These are phyloP conservation scores for Plantago major DNA, from an alignment of 257 asterid genomes.

Conservation along the genomic window DNA sequence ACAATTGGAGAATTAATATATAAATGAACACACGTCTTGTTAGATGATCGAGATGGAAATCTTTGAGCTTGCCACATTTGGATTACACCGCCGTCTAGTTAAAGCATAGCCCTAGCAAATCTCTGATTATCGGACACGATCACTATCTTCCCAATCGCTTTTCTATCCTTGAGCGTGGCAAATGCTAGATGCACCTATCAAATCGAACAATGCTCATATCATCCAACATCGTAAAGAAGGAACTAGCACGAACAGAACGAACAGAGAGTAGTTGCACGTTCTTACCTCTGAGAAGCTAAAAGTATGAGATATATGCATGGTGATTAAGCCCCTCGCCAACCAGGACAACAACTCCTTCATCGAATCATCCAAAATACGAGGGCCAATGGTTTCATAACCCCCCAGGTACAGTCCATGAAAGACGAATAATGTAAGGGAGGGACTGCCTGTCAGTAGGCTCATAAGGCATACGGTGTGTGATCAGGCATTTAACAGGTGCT, in stretches of 20 bases:
- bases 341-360: conserved; percentile 78
- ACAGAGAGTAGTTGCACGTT: background rate
- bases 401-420: conserved; percentile 96
- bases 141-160: conserved; percentile 93
- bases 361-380: conserved; percentile 68
- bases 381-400: conserved; percentile 62
- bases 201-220: background rate
- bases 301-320: conserved; percentile 67
- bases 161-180: conserved; percentile 72
- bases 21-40: too few relatives aligned
- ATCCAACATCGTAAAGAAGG: too few relatives aligned
- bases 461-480: too few relatives aligned
- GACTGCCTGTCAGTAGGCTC: too few relatives aligned
- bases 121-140: conserved; percentile 46
- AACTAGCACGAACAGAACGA: background rate
- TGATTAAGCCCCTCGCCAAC: conserved; percentile 67
- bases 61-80: too few relatives aligned
- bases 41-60: too few relatives aligned
- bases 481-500: too few relatives aligned
- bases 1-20: too few relatives aligned
- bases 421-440: background rate
- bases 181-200: conserved; percentile 81
- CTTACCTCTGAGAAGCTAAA: conserved; percentile 67
- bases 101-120: conserved; percentile 51
- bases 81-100: background rate